These are phyloP conservation scores for Halenospora varia DNA, from an alignment of 495 filamentous ascomycete species.

Conservation along the genomic window DNA sequence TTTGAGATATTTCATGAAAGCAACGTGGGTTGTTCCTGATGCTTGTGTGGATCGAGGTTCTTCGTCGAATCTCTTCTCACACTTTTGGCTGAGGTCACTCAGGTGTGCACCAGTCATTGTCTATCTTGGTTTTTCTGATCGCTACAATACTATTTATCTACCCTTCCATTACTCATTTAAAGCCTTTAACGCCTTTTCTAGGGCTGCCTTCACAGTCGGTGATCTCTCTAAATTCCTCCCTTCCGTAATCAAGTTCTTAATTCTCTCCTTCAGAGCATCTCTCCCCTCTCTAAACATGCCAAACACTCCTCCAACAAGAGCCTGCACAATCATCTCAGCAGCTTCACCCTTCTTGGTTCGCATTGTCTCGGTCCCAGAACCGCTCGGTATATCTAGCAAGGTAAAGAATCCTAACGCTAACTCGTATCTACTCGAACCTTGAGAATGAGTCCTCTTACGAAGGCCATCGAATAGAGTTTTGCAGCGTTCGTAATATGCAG, in stretches of 20 bases:
- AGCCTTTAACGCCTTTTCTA: conserved; percentile 19
- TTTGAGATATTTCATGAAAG: background rate
- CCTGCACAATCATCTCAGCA: conserved; percentile 18
- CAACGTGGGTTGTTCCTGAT: too few relatives aligned
- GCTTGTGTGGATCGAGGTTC: too few relatives aligned
- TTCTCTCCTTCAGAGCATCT: conserved; percentile 13
- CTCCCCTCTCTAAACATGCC: conserved; percentile 14
- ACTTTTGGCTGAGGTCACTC: too few relatives aligned
- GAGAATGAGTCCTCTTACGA: conserved; percentile 11
- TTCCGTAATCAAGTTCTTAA: conserved; percentile 16
- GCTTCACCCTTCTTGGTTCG: conserved; percentile 24
- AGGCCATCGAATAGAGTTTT: conserved; percentile 24
- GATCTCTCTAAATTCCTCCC: conserved; percentile 21
- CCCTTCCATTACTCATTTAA: conserved; percentile 17
- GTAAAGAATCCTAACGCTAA: conserved; percentile 20
- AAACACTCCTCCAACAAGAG: conserved; percentile 19
- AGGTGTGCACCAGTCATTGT: too few relatives aligned
- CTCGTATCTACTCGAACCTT: conserved; percentile 14
- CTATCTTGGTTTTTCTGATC: too few relatives aligned
- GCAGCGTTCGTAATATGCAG: conserved; percentile 20
- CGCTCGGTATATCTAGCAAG: conserved; percentile 21
- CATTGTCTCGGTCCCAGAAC: conserved; percentile 21
- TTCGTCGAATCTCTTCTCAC: too few relatives aligned
- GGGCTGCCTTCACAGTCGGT: conserved; percentile 10
- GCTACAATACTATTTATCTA: too few relatives aligned